Percentiles rank a stretch among this genome's conserved stretches.
Evolutionary conservation across 2,329 filamentous ascomycete genomes (phyloP).

Genomic region (Elsinoe batatas): DNA sequence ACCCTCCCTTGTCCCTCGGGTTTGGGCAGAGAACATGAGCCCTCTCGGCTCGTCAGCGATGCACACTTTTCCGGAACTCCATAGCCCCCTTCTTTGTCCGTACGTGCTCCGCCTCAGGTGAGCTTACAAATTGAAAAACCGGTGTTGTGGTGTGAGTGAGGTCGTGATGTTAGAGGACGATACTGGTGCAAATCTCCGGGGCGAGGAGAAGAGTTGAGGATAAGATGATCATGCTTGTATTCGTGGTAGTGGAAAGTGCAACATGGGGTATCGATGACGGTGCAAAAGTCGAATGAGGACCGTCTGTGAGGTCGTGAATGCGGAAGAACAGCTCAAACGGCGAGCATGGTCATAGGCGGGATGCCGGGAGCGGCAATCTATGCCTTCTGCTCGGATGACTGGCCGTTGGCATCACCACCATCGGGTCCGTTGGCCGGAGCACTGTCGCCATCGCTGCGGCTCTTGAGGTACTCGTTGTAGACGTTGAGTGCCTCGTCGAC

Average conservation of each 20-base stretch:
- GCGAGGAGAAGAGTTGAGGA: background rate
- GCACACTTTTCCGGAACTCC: slow-evolving; percentile 7
- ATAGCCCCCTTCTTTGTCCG: background rate
- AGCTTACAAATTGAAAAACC: background rate
- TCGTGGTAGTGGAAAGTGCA: background rate
- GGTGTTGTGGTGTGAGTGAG: background rate
- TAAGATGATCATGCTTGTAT: background rate
- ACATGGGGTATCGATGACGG: slow-evolving; percentile 12
- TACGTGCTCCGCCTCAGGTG: background rate
- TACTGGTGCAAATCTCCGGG: background rate
- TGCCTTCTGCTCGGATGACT: slow-evolving; percentile 11
- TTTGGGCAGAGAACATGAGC: background rate
- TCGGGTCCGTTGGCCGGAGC: slow-evolving; percentile 23
- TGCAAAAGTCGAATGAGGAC: background rate
- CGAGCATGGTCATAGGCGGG: background rate
- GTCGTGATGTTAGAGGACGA: too few relatives aligned
- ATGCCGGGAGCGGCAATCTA: slow-evolving; percentile 6
- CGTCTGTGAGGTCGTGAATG: background rate
- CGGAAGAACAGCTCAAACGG: background rate
- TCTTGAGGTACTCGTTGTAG: slow-evolving; percentile 98
- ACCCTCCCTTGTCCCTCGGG: background rate
- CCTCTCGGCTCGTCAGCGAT: background rate
- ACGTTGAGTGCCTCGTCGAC: slow-evolving; percentile 94
- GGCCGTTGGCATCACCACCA: slow-evolving; percentile 2
- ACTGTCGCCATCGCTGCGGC: slow-evolving; percentile 44